Conservation (phyloP, 2,329 filamentous ascomycete genomes). For the Fusarium sp. region DNA sequence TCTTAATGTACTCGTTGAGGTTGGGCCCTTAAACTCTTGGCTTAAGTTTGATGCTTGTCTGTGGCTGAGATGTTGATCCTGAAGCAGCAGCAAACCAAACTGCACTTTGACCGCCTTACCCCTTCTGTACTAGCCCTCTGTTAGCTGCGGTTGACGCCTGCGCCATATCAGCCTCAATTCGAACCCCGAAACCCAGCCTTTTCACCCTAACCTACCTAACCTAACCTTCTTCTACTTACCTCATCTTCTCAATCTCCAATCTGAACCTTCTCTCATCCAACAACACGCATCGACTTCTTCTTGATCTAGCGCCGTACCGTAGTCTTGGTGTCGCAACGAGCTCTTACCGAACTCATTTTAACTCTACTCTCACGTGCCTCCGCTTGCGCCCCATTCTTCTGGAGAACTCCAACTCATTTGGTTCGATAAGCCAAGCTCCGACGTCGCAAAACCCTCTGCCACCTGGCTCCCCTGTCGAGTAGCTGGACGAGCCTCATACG, state of each 20-base stretch:
- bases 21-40: slow-evolving; percentile 19
- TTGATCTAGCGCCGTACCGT: slow-evolving; percentile 5
- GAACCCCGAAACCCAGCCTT: slow-evolving; percentile 43
- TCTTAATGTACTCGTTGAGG: slow-evolving; percentile 1
- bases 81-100: slow-evolving; percentile 25
- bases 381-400: slow-evolving; percentile 30
- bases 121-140: slow-evolving; percentile 32
- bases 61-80: slow-evolving; percentile 30
- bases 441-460: slow-evolving; percentile 43
- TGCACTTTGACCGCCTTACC: slow-evolving; percentile 44
- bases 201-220: slow-evolving; percentile 17
- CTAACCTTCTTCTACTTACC: not conserved
- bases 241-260: slow-evolving; percentile 8
- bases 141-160: slow-evolving; percentile 32
- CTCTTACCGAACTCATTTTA: slow-evolving; percentile 6
- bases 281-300: slow-evolving; percentile 5
- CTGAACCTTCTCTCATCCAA: slow-evolving; percentile 22
- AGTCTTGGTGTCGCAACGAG: slow-evolving; percentile 20
- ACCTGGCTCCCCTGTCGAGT: slow-evolving; percentile 26
- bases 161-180: slow-evolving; percentile 47
- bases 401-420: slow-evolving; percentile 36
- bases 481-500: slow-evolving; percentile 12
- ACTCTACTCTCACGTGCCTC: slow-evolving; percentile 31
- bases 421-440: slow-evolving; percentile 43
- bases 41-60: slow-evolving; percentile 12